Evolutionary conservation across 257 asterid species (phyloP), one percentile per base, ranked within the genome.

Genomic region (Echites panduratus): DNA sequence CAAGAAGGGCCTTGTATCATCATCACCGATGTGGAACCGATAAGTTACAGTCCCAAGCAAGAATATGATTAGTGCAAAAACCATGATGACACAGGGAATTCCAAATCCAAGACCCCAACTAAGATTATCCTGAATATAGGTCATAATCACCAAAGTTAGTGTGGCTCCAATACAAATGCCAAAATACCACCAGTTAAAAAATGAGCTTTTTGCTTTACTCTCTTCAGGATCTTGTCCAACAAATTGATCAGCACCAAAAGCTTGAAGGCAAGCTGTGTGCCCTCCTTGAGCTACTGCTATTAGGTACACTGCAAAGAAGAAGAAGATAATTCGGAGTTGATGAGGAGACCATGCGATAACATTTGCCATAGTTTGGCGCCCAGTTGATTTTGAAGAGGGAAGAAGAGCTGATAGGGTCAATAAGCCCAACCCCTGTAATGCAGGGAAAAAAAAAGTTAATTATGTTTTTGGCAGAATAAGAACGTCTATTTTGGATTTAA

Each of bases 81-180:
- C 80, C 78, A 80, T 73, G 68, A 74, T 41, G 3, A 77, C 5
- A 41, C 84, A 80, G 9, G 84, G 81, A 64, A 80, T 80, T n/a
- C 79, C 84, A 74, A 80, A 80, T 38, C 81, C 84, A 7, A 80
- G 84, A 57, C 40, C 79, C 84, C 81, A 80, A 47, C 79, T 77
- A 14, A 80, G 79, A 43, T 80, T 80, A 44, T 80, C 81, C 62
- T 80, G 74, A 66, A 80, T 70, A 40, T 77, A 80, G 35, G 9
- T 80, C 64, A 74, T n/a, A 38, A 80, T 27, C 41, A 54, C 7
- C 12, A 77, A 32, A 13, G 84, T 29, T 9, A 74, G 56, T 47
- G 61, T 1, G 5, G n/a, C 59, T 12, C 72, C 74, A 2, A 14
- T 41, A 74, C 69, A 80, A 54, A 77, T 54, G 13, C 77, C 68